Evolutionary conservation across 192 early-diverging fungal genomes (phyloP), one percentile per base, ranked within the genome.

Genomic region (Dissophora globulifera): DNA sequence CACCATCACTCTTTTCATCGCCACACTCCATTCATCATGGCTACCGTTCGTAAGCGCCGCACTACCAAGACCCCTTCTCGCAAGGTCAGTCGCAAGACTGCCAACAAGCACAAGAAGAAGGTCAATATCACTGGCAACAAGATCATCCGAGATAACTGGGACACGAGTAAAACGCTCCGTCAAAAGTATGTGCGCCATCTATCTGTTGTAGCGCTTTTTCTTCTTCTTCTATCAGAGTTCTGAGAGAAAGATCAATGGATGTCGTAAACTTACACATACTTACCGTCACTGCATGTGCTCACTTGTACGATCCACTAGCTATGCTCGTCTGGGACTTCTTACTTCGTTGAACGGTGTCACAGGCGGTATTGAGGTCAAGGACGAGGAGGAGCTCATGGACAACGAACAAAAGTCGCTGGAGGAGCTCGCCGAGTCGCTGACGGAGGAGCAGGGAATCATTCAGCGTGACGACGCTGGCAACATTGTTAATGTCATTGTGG

Each of bases 391-490:
- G 22, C 38, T 82, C 11, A 66, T 69, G 43, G 83, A 90, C 32
- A 81, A 79, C 12, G 85, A 87, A 38, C 69, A 72, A 62, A 72
- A 63, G 46, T 72, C 69, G 0, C 69, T 87, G 10, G 83, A 83
- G 62, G 75, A 87, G 43, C 50, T 93, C 16, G 81, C 83, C 35
- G 82, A 83, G 57, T 72, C 81, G 6, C 81, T 90, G 20, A 81
- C 81, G 1, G 82, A 86, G 30, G 88, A 88, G 22, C 89, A 91
- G 74, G 92, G 91, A 78, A 79, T 92, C n/a, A 93, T 93, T 70
- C 87, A 93, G 69, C 88, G 92, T 47, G 92, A 93, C 69, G 90
- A 89, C 25, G 83, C 86, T 2, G 92, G 92, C 20, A 91, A 91
- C 62, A 82, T 93, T 22, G 60, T 90, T 23, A 89, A 88, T 26